Base-by-base conservation (phyloP, 2,329 filamentous ascomycete genomes). In the Epichloe hybrida region DNA sequence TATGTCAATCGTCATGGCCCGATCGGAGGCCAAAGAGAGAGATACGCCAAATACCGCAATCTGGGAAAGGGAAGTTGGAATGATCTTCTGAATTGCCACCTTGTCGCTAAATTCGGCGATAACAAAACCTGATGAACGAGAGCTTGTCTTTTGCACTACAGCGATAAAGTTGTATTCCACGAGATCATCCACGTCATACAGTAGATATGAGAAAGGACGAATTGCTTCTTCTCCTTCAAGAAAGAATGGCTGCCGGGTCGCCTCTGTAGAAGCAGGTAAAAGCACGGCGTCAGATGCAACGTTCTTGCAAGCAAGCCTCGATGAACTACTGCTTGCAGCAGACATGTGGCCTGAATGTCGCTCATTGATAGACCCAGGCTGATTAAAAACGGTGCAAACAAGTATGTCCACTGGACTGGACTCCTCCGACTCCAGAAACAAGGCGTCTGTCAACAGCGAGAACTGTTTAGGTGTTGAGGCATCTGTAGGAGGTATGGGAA, bases 141-240 rank as follows among this genome's bases (percentile, higher is more conserved):
- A 73, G 7, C 75, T 71, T 7, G 84, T 77, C 65, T 89, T 95
- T 62, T 97, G 91, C 31, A 97, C 76, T 20, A 98, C 73, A 12
- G 87, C 90, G 44, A 97, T 82, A 62, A 94, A 97, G 54, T 96
- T 86, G 62, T 95, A 84, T 52, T 95, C 89, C 17, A 78, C 71
- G 40, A 97, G 76, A 59, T 90, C 82, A 55, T 87, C 81, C 17
- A 88, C 63, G 39, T 89, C 81, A 63, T 96, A 98, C 59, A 95
- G 85, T 12, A 98, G 74, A 64, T 95, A 97, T 0, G 88, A 93
- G 60, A 96, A 95, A 0, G 90, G 88, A 1, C 69, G 65, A 2
- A 75, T 71, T 44, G 80, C 75, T 51, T 82, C 80, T 54, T 80
- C 76, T 46, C 69, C 69, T 35, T 79, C 74, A 1, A 73, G 64